Evolutionary conservation across 148 eudicot species (phyloP), one percentile per base, ranked within the genome.

Genomic region (Tetragonia tetragonoides): DNA sequence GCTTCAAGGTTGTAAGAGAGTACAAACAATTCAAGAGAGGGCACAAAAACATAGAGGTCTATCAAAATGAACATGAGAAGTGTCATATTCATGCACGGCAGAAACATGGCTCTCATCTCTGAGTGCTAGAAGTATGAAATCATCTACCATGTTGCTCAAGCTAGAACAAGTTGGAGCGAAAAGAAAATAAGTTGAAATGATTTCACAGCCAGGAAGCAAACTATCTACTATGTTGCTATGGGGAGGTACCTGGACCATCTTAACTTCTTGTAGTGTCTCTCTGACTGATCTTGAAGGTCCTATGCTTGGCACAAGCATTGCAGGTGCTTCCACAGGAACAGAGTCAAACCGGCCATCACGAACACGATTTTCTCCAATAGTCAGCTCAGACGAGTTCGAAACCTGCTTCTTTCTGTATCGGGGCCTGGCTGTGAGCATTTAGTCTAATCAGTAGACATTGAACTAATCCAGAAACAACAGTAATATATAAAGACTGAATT

Each of bases 191-290:
- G 44, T 5, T 8, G 3, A 71, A 18, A 39, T 8, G 40, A 73
- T 5, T 20, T 38, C 37, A 39, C 17, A 42, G 16, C 59, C 38
- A 16, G 39, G 18, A 34, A 77, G 71, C 44, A 40, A 41, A 2
- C 6, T 17, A n/a, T 40, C 40, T 20, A 59, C 71, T 6, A 40
- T 17, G 71, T 18, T 67, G 4, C 10, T 14, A 40, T 67, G 49
- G 7, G 15, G 6, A 69, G 62, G 66, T 84, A 95, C 99, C 97
- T 95, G 99, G 46, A 95, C 90, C 99, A 95, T 90, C 87, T 89
- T 90, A 69, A 95, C 97, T 85, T 93, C 97, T 34, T 89, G 89
- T 80, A 93, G 83, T 16, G 88, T 83, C 75, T 87, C 94, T 76
- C 87, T 87, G 37, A 95, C 92, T 63, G 99, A 91, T 84, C 94